phyloP scores from a whole-genome alignment of 164 flowering plant species.

The Nymphaea thermarum region DNA sequence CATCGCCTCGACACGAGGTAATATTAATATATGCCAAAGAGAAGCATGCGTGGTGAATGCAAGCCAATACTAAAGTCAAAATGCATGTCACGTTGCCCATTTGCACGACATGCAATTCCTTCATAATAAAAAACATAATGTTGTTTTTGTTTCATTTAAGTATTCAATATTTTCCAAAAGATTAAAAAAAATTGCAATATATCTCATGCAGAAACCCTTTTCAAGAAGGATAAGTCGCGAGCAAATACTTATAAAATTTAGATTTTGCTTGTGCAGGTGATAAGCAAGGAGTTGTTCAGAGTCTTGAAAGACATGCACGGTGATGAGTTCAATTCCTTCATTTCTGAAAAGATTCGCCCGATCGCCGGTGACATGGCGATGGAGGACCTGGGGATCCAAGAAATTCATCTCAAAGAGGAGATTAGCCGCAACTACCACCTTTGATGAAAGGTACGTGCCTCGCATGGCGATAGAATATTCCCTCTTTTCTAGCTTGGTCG shows the following conservation, averaged over 20 bases:
- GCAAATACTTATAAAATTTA: too few relatives aligned
- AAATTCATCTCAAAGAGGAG: conserved; percentile 18
- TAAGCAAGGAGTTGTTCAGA: conserved; percentile 39
- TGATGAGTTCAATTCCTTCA: conserved; percentile 12
- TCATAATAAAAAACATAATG: neutral
- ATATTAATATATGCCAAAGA: too few relatives aligned
- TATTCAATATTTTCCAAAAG: too few relatives aligned
- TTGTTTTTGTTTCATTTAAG: neutral
- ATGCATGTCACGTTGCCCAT: too few relatives aligned
- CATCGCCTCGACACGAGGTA: conserved; percentile 17
- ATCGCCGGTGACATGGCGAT: conserved; percentile 31
- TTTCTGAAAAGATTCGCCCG: conserved; percentile 20
- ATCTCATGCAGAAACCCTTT: neutral
- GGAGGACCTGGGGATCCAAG: conserved; percentile 31
- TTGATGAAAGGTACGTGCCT: conserved; percentile 21
- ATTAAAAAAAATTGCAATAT: too few relatives aligned
- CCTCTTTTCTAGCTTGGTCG: too few relatives aligned
- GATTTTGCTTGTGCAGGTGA: conserved; percentile 15
- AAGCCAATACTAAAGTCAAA: too few relatives aligned
- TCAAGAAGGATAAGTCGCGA: neutral
- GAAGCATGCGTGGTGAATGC: conserved; percentile 23
- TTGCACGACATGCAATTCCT: too few relatives aligned
- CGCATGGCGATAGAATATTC: neutral
- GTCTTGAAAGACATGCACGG: conserved; percentile 27
- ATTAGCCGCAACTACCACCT: conserved; percentile 47